Evolutionary conservation across 169 alveolate genomes (phyloP).

Genomic region (Eimeria zaria): DNA sequence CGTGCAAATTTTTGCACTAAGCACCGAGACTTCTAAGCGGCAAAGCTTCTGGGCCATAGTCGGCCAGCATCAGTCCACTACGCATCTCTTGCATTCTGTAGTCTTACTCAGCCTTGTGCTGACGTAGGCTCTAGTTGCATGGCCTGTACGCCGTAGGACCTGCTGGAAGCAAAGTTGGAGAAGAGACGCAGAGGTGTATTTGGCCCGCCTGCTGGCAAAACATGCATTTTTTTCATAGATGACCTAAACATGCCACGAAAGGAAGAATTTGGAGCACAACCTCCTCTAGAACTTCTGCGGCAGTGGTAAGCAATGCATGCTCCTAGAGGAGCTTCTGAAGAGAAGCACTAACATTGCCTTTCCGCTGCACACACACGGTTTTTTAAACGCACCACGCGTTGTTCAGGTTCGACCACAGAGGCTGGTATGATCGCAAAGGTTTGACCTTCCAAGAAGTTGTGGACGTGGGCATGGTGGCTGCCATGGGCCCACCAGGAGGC

Average conservation of each 20-base stretch:
- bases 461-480: conserved; percentile 93
- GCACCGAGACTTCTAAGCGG: not conserved
- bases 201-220: conserved; percentile 96
- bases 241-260: conserved; percentile 97
- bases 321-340: not conserved
- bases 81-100: not conserved
- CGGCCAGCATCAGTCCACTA: not conserved
- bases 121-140: conserved; percentile 95
- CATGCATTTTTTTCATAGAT: conserved; percentile 96
- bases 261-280: conserved; percentile 97
- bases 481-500: conserved; percentile 98
- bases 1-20: not conserved
- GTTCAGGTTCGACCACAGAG: conserved; percentile 86
- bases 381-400: not conserved
- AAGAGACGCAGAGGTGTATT: conserved; percentile 95
- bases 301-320: conserved; percentile 91
- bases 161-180: conserved; percentile 95
- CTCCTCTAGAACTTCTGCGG: conserved; percentile 97
- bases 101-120: conserved; percentile 88
- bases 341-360: not conserved
- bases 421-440: conserved; percentile 97
- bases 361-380: not conserved
- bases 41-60: not conserved
- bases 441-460: conserved; percentile 93
- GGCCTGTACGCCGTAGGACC: conserved; percentile 94